A percentile compares a stretch with the other conserved stretches of the same genome.
These are phyloP conservation scores for Phlyctochytrium planicorne DNA, from an alignment of 192 early-diverging fungal genomes.

Conservation along the genomic window DNA sequence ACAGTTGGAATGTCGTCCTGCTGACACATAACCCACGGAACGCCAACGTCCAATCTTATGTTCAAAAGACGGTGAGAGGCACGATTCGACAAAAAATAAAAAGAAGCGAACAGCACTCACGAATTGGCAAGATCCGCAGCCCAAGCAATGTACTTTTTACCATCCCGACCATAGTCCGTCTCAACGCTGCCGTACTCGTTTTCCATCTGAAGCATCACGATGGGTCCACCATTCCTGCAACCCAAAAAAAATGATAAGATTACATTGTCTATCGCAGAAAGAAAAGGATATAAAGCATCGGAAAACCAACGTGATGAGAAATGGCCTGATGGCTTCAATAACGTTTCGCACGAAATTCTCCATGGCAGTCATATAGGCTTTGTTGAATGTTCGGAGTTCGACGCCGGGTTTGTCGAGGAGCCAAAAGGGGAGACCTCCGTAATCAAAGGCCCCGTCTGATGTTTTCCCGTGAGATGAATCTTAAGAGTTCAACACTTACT, in stretches of 20 bases:
- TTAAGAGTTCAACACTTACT: too few species aligned
- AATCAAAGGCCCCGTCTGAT: constrained; percentile 57
- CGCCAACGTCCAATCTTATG: constrained; percentile 30
- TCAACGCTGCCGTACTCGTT: constrained; percentile 58
- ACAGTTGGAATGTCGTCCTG: constrained; percentile 41
- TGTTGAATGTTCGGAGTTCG: constrained; percentile 48
- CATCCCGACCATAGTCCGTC: constrained; percentile 16
- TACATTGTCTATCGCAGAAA: background rate
- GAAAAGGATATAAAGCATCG: background rate
- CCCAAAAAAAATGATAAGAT: constrained; percentile 1
- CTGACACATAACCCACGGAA: constrained; percentile 66
- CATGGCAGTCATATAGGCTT: constrained; percentile 44
- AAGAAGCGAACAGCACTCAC: background rate
- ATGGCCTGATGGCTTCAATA: constrained; percentile 34
- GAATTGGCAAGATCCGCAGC: constrained; percentile 37
- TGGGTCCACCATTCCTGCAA: constrained; percentile 52
- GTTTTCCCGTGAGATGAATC: too few species aligned
- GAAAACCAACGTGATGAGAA: constrained; percentile 21
- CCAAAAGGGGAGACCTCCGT: constrained; percentile 62
- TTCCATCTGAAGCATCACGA: constrained; percentile 65
- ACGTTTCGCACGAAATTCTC: constrained; percentile 45
- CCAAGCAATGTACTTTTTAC: constrained; percentile 40
- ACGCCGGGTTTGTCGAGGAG: constrained; percentile 48
- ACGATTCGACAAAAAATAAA: constrained; percentile 17
- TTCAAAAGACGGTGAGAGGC: constrained; percentile 11